Conservation (phyloP, 192 early-diverging fungal species). For the Coemansia sp. region DNA sequence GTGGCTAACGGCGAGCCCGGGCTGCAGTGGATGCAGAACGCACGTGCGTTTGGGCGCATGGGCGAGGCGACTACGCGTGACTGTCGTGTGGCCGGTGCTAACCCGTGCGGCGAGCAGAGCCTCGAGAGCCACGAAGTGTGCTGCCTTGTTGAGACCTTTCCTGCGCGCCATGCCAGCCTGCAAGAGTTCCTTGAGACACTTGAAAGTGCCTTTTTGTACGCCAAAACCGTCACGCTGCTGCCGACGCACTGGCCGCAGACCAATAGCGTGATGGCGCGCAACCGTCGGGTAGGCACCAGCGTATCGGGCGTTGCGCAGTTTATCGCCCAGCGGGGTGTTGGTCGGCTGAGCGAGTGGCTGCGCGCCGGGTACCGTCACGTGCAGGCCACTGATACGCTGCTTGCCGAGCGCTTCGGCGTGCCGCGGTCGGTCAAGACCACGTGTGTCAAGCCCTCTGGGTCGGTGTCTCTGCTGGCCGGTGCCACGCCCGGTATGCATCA, state of each 20-base stretch:
- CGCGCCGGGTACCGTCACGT: constrained; percentile 30
- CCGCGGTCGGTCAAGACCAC: constrained; percentile 51
- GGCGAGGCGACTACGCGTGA: constrained; percentile 28
- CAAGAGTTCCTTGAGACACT: constrained; percentile 50
- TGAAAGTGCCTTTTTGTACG: constrained; percentile 48
- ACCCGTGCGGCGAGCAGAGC: constrained; percentile 53
- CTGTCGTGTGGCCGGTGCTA: constrained; percentile 39
- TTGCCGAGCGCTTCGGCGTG: constrained; percentile 46
- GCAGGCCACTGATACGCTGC: constrained; percentile 16
- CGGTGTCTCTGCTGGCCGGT: constrained; percentile 52
- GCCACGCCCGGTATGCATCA: constrained; percentile 57
- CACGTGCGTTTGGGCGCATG: constrained; percentile 39
- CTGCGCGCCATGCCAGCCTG: constrained; percentile 28
- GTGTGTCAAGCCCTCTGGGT: constrained; percentile 50
- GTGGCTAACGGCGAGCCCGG: constrained; percentile 51
- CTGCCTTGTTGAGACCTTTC: constrained; percentile 53
- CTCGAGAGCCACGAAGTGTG: constrained; percentile 52
- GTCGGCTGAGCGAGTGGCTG: constrained; percentile 33
- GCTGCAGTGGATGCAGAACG: constrained; percentile 53
- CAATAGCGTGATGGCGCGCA: constrained; percentile 52
- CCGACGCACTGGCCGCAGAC: constrained; percentile 50
- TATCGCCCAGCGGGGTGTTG: constrained; percentile 27
- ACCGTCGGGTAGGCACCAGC: constrained; percentile 50
- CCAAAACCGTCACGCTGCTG: constrained; percentile 50
- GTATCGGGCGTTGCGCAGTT: constrained; percentile 53